Conservation (phyloP, 495 filamentous ascomycete species). For the Aspergillus heteromorphus region DNA sequence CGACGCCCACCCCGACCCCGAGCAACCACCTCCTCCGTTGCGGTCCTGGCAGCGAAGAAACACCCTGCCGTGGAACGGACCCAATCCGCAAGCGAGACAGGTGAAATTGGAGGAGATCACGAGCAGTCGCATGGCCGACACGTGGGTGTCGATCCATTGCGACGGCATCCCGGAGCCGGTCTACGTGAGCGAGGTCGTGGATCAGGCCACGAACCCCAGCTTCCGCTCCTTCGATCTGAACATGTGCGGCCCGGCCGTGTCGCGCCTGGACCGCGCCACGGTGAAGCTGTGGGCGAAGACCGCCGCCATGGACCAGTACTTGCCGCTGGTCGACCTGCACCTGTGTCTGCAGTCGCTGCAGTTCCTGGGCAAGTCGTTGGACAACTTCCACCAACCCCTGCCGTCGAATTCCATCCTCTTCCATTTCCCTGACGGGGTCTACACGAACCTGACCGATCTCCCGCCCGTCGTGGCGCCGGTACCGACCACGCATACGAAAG, state of each 20-base stretch:
- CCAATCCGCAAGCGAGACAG: slow-evolving; percentile 64
- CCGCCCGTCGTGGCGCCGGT: slow-evolving; percentile 37
- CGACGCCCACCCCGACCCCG: slow-evolving; percentile 14
- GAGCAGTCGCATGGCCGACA: slow-evolving; percentile 70
- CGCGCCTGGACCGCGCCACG: slow-evolving; percentile 56
- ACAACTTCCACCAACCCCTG: slow-evolving; percentile 69
- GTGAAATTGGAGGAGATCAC: slow-evolving; percentile 70
- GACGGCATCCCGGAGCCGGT: slow-evolving; percentile 61
- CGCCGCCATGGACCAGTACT: slow-evolving; percentile 51
- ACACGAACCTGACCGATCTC: slow-evolving; percentile 63
- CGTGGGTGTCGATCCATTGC: slow-evolving; percentile 83
- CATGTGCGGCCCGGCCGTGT: slow-evolving; percentile 57
- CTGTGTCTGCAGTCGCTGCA: slow-evolving; percentile 66
- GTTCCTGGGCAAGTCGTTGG: slow-evolving; percentile 72
- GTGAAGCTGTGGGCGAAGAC: slow-evolving; percentile 75
- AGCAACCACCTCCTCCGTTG: slow-evolving; percentile 19
- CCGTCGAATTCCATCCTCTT: slow-evolving; percentile 83
- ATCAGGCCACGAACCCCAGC: slow-evolving; percentile 81
- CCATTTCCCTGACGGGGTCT: slow-evolving; percentile 83
- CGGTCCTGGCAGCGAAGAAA: slow-evolving; percentile 55
- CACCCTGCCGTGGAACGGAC: slow-evolving; percentile 60
- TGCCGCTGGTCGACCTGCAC: slow-evolving; percentile 64
- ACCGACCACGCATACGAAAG: slow-evolving; percentile 12
- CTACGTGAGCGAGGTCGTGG: slow-evolving; percentile 82
- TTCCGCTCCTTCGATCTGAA: slow-evolving; percentile 84